These are phyloP conservation scores for Citrus unshiu DNA, from an alignment of 345 rosid genomes.

Conservation along the genomic window DNA sequence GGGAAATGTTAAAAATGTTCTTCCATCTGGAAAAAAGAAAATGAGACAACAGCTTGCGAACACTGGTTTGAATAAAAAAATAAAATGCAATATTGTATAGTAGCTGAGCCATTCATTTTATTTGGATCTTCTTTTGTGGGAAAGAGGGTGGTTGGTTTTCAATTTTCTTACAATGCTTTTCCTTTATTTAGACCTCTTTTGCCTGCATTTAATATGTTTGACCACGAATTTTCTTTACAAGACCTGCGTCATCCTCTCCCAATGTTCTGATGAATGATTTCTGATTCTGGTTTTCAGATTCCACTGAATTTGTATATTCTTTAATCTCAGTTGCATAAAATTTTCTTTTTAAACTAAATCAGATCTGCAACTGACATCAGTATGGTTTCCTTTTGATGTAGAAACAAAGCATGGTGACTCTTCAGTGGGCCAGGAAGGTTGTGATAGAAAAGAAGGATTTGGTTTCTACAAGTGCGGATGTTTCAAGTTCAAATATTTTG, in stretches of 20 bases:
- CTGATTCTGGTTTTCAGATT: not conserved
- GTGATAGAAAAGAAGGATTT: conserved; percentile 7
- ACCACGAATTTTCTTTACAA: not conserved
- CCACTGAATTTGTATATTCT: not conserved
- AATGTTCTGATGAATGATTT: not conserved
- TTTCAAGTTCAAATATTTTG: conserved; percentile 9
- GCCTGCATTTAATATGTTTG: not conserved
- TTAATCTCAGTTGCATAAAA: not conserved
- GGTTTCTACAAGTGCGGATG: conserved; percentile 8
- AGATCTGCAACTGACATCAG: not conserved
- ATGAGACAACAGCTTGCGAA: not conserved
- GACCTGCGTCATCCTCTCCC: not conserved
- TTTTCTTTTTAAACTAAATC: not conserved
- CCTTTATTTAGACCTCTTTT: not conserved
- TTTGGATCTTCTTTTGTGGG: not conserved
- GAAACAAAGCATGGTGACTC: conserved; percentile 13
- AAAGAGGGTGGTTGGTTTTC: not conserved
- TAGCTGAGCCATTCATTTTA: not conserved
- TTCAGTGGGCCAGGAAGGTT: conserved; percentile 6
- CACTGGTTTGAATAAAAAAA: not conserved
- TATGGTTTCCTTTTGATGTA: conserved; percentile 19
- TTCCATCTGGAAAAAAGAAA: not conserved
- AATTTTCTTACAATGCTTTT: not conserved
- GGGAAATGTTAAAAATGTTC: not conserved
- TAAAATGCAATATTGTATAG: not conserved